phyloP scores from a whole-genome alignment of 345 rosid genomes.

The Eucalyptus polyanthemos region DNA sequence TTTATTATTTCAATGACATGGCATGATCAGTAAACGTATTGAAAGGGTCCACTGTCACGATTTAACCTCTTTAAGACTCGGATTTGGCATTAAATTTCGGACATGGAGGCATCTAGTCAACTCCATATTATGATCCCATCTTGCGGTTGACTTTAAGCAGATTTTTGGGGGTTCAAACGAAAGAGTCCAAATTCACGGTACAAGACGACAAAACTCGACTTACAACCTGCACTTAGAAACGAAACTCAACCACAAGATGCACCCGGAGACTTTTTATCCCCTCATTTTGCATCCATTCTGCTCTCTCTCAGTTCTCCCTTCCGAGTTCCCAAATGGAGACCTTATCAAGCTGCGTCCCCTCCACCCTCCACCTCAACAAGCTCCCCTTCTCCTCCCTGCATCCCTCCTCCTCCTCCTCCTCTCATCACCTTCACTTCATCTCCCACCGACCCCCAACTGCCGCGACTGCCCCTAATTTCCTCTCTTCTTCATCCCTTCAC shows the following conservation, averaged over 20 bases:
- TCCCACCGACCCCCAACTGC: conserved; percentile 15
- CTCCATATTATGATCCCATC: not conserved
- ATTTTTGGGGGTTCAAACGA: not conserved
- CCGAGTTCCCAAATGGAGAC: conserved; percentile 30
- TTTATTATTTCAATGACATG: not conserved
- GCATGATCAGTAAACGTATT: not conserved
- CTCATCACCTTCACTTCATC: not conserved
- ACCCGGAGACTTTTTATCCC: not conserved
- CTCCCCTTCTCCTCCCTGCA: not conserved
- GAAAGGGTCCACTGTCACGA: not conserved
- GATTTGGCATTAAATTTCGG: not conserved
- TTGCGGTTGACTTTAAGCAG: not conserved
- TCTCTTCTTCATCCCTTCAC: conserved; percentile 1
- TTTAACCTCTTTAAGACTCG: not conserved
- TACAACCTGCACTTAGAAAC: not conserved
- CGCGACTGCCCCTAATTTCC: conserved; percentile 1
- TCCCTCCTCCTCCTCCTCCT: not conserved
- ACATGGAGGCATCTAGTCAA: not conserved
- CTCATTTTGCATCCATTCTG: not conserved
- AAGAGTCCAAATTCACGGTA: not conserved
- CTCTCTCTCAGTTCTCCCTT: not conserved
- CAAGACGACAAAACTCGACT: not conserved
- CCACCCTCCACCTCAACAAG: conserved; percentile 16
- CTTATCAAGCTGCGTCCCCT: conserved; percentile 36
- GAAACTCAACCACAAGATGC: not conserved